Evolutionary conservation across 2,329 filamentous ascomycete species (phyloP).

Genomic region (Xylaria sp.): DNA sequence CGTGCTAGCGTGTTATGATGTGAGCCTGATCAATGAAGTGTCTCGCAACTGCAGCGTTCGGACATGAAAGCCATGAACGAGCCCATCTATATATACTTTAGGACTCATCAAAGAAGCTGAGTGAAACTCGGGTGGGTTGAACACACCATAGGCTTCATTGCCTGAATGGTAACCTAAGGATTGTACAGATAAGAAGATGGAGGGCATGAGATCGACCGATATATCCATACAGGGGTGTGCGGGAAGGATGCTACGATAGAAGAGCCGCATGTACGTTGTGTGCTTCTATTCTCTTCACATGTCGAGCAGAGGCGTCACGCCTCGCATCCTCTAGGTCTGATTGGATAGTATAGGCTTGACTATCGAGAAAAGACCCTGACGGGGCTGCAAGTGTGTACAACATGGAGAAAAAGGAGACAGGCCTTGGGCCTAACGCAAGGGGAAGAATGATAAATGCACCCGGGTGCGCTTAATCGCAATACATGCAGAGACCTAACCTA

Average conservation of each 20-base stretch:
- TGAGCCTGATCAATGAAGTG: conserved; percentile 8
- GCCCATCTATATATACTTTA: conserved; percentile 11
- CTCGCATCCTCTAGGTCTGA: conserved; percentile 3
- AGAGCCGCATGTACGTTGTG: conserved; percentile 35
- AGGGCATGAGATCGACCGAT: conserved; percentile 13
- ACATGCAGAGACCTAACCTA: conserved; percentile 7
- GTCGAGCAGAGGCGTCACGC: conserved; percentile 14
- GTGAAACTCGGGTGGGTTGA: conserved; percentile 2
- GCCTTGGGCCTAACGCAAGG: conserved; percentile 2
- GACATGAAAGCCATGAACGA: background rate
- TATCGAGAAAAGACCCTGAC: conserved; percentile 1
- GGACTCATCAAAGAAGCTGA: background rate
- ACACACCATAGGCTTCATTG: conserved; percentile 20
- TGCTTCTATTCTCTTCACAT: conserved; percentile 19
- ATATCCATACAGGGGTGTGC: conserved; percentile 22
- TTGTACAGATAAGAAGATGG: conserved; percentile 25
- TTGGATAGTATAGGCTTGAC: conserved; percentile 9
- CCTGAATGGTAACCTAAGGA: conserved; percentile 6
- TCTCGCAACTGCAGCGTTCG: background rate
- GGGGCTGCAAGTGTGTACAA: background rate
- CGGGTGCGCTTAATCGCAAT: conserved; percentile 4
- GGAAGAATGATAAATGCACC: background rate
- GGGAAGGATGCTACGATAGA: conserved; percentile 9
- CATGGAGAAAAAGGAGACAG: conserved; percentile 3
- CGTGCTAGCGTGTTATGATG: background rate